phyloP scores from a whole-genome alignment of 202 grass and related monocot genomes.

The Tripidium arundinaceum region DNA sequence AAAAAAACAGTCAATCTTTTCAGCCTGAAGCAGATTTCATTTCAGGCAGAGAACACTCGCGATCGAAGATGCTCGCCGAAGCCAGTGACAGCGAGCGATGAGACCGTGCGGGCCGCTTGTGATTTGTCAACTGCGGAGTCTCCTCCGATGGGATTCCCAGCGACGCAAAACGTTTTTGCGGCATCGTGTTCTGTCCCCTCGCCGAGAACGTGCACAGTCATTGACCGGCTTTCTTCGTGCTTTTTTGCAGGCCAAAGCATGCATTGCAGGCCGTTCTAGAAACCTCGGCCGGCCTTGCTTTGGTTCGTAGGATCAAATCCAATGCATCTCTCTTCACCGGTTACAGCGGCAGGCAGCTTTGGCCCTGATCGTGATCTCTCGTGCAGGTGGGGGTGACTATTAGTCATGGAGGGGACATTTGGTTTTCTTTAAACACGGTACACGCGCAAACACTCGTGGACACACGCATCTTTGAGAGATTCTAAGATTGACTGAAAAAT shows the following conservation, averaged over 20 bases:
- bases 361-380: constrained; percentile 5
- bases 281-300: too few relatives aligned
- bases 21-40: not conserved
- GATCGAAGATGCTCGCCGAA: constrained; percentile 17
- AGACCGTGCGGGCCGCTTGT: not conserved
- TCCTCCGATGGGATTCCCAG: constrained; percentile 19
- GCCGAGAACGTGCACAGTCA: constrained; percentile 21
- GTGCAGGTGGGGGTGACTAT: not conserved
- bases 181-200: constrained; percentile 44
- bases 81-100: not conserved
- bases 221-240: not conserved
- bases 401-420: not conserved
- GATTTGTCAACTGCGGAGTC: constrained; percentile 31
- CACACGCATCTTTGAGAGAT: not conserved
- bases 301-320: constrained; percentile 2
- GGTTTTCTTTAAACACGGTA: too few relatives aligned
- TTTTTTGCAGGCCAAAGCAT: constrained; percentile 20
- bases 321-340: not conserved
- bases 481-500: too few relatives aligned
- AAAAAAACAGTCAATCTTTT: constrained; percentile 24
- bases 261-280: constrained; percentile 14
- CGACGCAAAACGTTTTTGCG: constrained; percentile 29
- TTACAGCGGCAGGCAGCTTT: constrained; percentile 21
- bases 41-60: not conserved
- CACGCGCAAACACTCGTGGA: not conserved